These are phyloP conservation scores for Phytophthora litchii DNA, from an alignment of 352 stramenopile genomes.

Conservation along the genomic window DNA sequence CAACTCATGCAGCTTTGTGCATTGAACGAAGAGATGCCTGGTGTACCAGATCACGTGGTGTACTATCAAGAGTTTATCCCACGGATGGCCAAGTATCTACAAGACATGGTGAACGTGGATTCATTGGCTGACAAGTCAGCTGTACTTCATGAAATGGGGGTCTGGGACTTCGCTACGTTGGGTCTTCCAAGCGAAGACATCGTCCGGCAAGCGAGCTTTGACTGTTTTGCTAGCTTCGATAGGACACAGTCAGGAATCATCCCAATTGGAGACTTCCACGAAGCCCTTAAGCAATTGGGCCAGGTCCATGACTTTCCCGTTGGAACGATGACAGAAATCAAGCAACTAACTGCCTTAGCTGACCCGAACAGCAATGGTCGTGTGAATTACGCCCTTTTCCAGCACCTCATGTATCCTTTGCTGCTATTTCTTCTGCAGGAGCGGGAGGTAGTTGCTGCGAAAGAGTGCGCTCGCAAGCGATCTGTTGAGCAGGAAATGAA, in stretches of 20 bases:
- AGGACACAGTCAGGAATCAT: conserved; percentile 40
- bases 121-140: conserved; percentile 34
- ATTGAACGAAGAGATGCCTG: conserved; percentile 28
- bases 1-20: conserved; percentile 51
- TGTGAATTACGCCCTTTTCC: conserved; percentile 65
- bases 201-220: conserved; percentile 36
- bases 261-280: conserved; percentile 40
- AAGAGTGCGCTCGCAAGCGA: conserved; percentile 5
- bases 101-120: conserved; percentile 38
- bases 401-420: conserved; percentile 57
- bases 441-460: conserved; percentile 14
- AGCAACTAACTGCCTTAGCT: conserved; percentile 43
- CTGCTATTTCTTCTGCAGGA: conserved; percentile 45
- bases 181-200: conserved; percentile 33
- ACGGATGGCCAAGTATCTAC: conserved; percentile 34
- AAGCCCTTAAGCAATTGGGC: conserved; percentile 31
- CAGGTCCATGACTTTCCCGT: conserved; percentile 29
- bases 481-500: conserved; percentile 3
- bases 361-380: conserved; percentile 55
- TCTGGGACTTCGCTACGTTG: conserved; percentile 21
- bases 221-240: conserved; percentile 49
- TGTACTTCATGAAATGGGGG: conserved; percentile 24
- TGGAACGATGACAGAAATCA: conserved; percentile 24
- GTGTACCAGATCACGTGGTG: conserved; percentile 40
- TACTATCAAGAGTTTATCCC: conserved; percentile 50